phyloP scores from a whole-genome alignment of 2,329 filamentous ascomycete species.

The Calonectria pseudoreteaudii region DNA sequence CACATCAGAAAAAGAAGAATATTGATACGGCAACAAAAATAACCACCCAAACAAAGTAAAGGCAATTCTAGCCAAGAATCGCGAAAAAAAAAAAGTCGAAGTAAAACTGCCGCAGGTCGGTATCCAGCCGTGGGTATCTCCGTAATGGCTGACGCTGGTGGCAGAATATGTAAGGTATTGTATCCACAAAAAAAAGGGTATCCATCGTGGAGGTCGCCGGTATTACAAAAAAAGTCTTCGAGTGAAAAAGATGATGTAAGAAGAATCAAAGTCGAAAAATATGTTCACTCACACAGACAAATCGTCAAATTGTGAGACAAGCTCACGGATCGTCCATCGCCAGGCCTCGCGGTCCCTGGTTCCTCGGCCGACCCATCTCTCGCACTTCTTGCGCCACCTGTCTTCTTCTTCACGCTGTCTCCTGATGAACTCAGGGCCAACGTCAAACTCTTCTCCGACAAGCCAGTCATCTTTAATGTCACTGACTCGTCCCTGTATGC shows the following conservation, averaged over 20 bases:
- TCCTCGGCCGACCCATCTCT: slow-evolving; percentile 80
- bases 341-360: slow-evolving; percentile 70
- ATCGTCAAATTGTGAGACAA: slow-evolving; percentile 60
- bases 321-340: slow-evolving; percentile 81
- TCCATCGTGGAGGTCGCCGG: slow-evolving; percentile 30
- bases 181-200: slow-evolving; percentile 35
- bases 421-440: slow-evolving; percentile 92
- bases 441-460: slow-evolving; percentile 96
- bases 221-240: slow-evolving; percentile 39
- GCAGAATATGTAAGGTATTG: slow-evolving; percentile 29
- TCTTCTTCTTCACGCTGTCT: slow-evolving; percentile 93
- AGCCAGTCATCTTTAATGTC: slow-evolving; percentile 82
- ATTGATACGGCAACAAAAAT: slow-evolving; percentile 28
- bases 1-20: slow-evolving; percentile 35
- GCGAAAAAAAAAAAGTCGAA: slow-evolving; percentile 16
- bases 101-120: slow-evolving; percentile 22
- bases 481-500: slow-evolving; percentile 63
- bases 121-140: slow-evolving; percentile 40
- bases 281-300: slow-evolving; percentile 46
- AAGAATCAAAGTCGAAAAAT: slow-evolving; percentile 30
- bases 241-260: slow-evolving; percentile 31
- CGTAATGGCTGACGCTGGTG: slow-evolving; percentile 27
- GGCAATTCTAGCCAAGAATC: slow-evolving; percentile 11
- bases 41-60: slow-evolving; percentile 14
- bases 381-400: slow-evolving; percentile 88